These are phyloP conservation scores for Saccharum spontaneum DNA, from an alignment of 176 grass and related monocot genomes.

Conservation along the genomic window DNA sequence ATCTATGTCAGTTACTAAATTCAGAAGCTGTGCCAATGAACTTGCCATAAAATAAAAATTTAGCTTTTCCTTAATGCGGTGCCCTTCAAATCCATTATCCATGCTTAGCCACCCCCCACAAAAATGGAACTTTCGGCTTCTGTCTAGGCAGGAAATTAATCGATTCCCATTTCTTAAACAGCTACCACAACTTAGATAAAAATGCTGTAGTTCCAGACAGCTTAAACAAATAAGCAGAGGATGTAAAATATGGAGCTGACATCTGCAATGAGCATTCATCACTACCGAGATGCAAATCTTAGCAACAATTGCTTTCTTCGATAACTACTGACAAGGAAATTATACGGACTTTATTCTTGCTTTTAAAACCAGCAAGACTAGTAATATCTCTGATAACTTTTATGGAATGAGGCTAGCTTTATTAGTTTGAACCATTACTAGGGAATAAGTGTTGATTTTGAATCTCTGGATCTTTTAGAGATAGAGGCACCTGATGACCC, in stretches of 20 bases:
- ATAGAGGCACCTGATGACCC: constrained; percentile 14
- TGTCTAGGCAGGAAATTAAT: constrained; percentile 2
- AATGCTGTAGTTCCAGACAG: background rate
- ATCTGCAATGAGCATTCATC: background rate
- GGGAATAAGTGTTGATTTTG: background rate
- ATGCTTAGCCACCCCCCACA: background rate
- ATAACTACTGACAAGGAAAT: background rate
- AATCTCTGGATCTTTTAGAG: background rate
- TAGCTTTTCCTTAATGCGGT: background rate
- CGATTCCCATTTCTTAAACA: background rate
- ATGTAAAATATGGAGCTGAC: background rate
- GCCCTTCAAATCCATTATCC: background rate
- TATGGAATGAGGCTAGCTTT: constrained; percentile 6
- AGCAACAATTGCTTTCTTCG: background rate
- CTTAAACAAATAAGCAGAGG: constrained; percentile 12
- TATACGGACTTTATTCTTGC: background rate
- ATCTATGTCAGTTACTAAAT: background rate
- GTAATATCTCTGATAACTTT: background rate
- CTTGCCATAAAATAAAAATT: constrained; percentile 17
- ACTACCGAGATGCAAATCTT: background rate
- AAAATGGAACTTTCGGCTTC: background rate
- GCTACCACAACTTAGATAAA: background rate
- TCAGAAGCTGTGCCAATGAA: constrained; percentile 7
- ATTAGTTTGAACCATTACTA: background rate
- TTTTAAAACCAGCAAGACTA: background rate